These are phyloP conservation scores for Colletotrichum horii DNA, from an alignment of 2,329 filamentous ascomycete genomes.

Conservation along the genomic window DNA sequence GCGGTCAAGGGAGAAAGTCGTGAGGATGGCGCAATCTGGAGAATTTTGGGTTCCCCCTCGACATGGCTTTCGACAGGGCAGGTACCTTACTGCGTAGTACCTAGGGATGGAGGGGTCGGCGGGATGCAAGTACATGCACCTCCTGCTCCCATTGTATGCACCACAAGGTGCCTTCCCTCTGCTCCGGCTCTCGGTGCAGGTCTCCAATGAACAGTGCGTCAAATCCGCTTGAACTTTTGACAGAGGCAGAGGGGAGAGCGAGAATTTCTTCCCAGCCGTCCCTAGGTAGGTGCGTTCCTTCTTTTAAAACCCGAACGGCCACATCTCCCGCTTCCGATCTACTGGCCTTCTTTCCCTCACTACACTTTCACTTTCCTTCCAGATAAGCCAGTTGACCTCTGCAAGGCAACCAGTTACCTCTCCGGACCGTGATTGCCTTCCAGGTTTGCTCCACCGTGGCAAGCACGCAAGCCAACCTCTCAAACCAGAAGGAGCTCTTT, in stretches of 20 bases:
- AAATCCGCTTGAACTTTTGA: constrained; percentile 18
- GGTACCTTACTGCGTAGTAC: too few species aligned
- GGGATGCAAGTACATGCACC: not conserved
- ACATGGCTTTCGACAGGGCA: constrained; percentile 6
- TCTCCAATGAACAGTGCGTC: constrained; percentile 17
- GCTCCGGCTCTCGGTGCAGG: constrained; percentile 13
- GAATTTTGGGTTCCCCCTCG: constrained; percentile 14
- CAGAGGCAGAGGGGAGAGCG: not conserved
- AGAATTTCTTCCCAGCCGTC: constrained; percentile 17
- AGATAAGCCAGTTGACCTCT: not conserved
- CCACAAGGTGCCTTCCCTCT: not conserved
- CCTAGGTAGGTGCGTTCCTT: constrained; percentile 10
- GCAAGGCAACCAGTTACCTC: not conserved
- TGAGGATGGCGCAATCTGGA: constrained; percentile 22
- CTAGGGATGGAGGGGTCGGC: constrained; percentile 14
- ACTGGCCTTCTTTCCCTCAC: not conserved
- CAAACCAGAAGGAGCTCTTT: constrained; percentile 6
- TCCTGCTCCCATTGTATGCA: not conserved
- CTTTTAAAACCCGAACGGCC: constrained; percentile 23
- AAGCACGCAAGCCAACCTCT: not conserved
- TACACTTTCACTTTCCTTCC: not conserved
- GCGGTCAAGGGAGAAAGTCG: constrained; percentile 17
- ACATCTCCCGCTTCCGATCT: constrained; percentile 5
- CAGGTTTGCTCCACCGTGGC: not conserved
- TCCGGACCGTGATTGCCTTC: not conserved